Conservation (phyloP, 441 rosid genomes). For the Macaranga tanarius region DNA sequence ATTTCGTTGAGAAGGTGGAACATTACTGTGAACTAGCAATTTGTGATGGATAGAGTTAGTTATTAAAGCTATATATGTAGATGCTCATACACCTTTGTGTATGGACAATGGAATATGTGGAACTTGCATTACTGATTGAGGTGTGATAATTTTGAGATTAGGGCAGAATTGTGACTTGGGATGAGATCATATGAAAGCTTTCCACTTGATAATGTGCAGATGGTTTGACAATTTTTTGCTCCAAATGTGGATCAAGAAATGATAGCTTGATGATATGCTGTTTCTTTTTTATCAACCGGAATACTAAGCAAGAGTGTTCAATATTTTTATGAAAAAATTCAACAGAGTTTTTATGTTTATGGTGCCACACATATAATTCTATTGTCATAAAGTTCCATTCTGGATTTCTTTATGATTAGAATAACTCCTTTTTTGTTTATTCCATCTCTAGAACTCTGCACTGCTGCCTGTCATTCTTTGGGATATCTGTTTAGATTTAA, state of each 20-base stretch:
- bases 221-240: not conserved
- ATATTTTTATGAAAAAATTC: not conserved
- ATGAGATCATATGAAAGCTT: not conserved
- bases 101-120: no score
- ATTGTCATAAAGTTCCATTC: not conserved
- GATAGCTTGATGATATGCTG: not conserved
- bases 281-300: not conserved
- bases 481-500: not conserved
- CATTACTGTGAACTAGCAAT: not conserved
- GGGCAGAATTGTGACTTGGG: not conserved
- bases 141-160: not conserved
- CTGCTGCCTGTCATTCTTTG: not conserved
- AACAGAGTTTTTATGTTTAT: not conserved
- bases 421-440: not conserved
- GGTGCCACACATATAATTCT: not conserved
- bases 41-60: not conserved
- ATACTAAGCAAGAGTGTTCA: not conserved
- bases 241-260: not conserved
- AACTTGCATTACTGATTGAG: not conserved
- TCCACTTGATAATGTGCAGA: not conserved
- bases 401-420: not conserved
- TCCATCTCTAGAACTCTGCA: not conserved
- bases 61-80: not conserved
- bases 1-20: not conserved
- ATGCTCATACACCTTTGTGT: not conserved